phyloP scores from a whole-genome alignment of 495 filamentous ascomycete species.

The Penicillium desertorum region DNA sequence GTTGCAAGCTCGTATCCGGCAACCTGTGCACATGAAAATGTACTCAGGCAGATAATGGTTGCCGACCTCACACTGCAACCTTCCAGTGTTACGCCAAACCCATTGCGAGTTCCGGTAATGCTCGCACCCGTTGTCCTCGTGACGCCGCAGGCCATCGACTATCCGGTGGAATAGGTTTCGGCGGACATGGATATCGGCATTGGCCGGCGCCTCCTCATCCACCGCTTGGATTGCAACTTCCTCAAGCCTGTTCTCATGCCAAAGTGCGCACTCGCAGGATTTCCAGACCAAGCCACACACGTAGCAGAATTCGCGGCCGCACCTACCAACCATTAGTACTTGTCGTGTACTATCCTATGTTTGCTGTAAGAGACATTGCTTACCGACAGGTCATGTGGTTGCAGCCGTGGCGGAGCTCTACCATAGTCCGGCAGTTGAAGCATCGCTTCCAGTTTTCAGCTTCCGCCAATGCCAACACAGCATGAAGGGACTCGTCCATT shows the following conservation, averaged over 20 bases:
- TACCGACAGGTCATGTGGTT: slow-evolving; percentile 27
- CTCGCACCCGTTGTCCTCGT: slow-evolving; percentile 19
- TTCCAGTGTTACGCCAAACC: slow-evolving; percentile 14
- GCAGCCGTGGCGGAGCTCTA: slow-evolving; percentile 19
- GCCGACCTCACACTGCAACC: slow-evolving; percentile 18
- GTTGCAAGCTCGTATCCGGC: slow-evolving; percentile 16
- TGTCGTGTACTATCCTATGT: not conserved
- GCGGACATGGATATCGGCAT: not conserved
- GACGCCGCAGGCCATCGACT: slow-evolving; percentile 3
- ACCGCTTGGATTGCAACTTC: not conserved
- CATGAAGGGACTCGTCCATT: slow-evolving; percentile 18
- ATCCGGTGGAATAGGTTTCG: slow-evolving; percentile 7
- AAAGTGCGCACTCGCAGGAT: not conserved
- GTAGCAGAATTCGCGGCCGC: slow-evolving; percentile 21
- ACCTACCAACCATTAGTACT: slow-evolving; percentile 10
- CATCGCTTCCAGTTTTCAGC: slow-evolving; percentile 21
- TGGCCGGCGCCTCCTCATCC: not conserved
- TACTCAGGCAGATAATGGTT: slow-evolving; percentile 10
- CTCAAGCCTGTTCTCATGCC: not conserved
- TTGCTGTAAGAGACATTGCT: not conserved
- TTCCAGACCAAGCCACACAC: slow-evolving; percentile 8
- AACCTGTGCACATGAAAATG: slow-evolving; percentile 18
- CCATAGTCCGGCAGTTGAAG: slow-evolving; percentile 21
- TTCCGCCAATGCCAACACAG: slow-evolving; percentile 15
- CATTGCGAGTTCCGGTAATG: slow-evolving; percentile 17